These are phyloP conservation scores for Epichloe baconii DNA, from an alignment of 2,329 filamentous ascomycete genomes.

Conservation along the genomic window DNA sequence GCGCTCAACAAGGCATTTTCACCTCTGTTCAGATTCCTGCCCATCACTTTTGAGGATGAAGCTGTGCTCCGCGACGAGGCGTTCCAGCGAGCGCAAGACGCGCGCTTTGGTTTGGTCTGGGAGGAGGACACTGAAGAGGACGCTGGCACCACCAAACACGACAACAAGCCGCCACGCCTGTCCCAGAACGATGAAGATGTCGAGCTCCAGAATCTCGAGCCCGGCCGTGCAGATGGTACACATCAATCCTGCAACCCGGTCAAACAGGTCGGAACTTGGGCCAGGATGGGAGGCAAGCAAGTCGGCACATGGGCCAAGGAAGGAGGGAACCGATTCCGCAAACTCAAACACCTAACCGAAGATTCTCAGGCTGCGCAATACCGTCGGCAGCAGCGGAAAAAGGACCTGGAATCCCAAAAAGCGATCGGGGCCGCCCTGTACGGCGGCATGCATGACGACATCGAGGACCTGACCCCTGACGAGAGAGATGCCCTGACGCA, in stretches of 20 bases:
- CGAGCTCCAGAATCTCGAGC: conserved; percentile 27
- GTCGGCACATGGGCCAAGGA: conserved; percentile 24
- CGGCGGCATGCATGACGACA: conserved; percentile 77
- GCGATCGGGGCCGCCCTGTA: conserved; percentile 72
- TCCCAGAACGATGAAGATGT: conserved; percentile 25
- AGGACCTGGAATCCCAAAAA: conserved; percentile 59
- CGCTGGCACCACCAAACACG: conserved; percentile 13
- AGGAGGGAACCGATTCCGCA: conserved; percentile 35
- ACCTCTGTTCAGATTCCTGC: conserved; percentile 76
- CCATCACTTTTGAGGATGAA: conserved; percentile 91
- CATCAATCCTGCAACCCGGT: conserved; percentile 30
- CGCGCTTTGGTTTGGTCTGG: conserved; percentile 48
- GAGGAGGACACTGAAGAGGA: conserved; percentile 32
- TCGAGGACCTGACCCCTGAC: conserved; percentile 84
- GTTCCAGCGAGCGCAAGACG: conserved; percentile 67
- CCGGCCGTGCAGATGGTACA: conserved; percentile 6
- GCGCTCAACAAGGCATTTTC: conserved; percentile 73
- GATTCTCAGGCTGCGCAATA: conserved; percentile 32
- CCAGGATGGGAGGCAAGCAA: conserved; percentile 19
- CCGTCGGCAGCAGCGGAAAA: conserved; percentile 33
- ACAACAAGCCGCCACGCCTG: conserved; percentile 15
- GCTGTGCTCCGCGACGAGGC: conserved; percentile 82
- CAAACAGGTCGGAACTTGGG: conserved; percentile 34
- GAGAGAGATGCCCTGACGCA: conserved; percentile 76
- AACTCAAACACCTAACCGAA: conserved; percentile 23